Conservation (phyloP, 2,329 filamentous ascomycete species). For the Dactylonectria estremocensis region DNA sequence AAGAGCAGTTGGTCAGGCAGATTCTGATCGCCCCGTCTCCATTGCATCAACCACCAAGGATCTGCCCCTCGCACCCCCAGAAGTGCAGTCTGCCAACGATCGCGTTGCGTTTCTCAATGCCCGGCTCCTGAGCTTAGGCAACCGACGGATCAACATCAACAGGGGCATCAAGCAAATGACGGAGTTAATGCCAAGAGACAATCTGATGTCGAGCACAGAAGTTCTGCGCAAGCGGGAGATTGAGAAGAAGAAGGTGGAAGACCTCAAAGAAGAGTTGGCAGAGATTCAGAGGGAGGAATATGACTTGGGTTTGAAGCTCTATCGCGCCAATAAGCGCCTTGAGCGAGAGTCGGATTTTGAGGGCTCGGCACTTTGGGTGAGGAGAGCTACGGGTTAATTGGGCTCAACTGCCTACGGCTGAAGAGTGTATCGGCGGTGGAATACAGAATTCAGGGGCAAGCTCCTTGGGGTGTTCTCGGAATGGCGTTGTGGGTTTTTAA, state of each 20-base stretch:
- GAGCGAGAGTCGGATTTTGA: conserved; percentile 78
- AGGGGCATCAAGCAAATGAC: conserved; percentile 83
- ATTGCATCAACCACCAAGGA: conserved; percentile 67
- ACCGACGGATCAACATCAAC: conserved; percentile 80
- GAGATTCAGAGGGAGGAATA: conserved; percentile 84
- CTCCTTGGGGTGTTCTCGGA: conserved; percentile 28
- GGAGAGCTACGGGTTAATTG: conserved; percentile 77
- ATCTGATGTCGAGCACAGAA: conserved; percentile 76
- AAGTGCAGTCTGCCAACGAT: conserved; percentile 70
- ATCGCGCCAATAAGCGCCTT: conserved; percentile 81
- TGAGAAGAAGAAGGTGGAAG: conserved; percentile 77
- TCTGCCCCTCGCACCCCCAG: conserved; percentile 74
- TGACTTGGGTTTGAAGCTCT: conserved; percentile 82
- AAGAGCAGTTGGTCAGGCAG: conserved; percentile 1
- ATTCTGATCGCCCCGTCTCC: conserved; percentile 48
- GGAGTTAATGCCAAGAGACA: conserved; percentile 81
- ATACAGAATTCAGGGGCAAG: conserved; percentile 18
- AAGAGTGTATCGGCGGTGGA: conserved; percentile 26
- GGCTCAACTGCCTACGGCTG: background rate
- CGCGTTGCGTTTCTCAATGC: conserved; percentile 78
- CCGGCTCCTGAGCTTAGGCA: conserved; percentile 74
- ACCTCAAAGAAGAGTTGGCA: conserved; percentile 75
- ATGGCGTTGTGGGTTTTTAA: conserved; percentile 44
- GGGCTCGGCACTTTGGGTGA: conserved; percentile 82
- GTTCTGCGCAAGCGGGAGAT: conserved; percentile 70